These are phyloP conservation scores for Baudoinia panamericana DNA, from an alignment of 495 filamentous ascomycete species.

Conservation along the genomic window DNA sequence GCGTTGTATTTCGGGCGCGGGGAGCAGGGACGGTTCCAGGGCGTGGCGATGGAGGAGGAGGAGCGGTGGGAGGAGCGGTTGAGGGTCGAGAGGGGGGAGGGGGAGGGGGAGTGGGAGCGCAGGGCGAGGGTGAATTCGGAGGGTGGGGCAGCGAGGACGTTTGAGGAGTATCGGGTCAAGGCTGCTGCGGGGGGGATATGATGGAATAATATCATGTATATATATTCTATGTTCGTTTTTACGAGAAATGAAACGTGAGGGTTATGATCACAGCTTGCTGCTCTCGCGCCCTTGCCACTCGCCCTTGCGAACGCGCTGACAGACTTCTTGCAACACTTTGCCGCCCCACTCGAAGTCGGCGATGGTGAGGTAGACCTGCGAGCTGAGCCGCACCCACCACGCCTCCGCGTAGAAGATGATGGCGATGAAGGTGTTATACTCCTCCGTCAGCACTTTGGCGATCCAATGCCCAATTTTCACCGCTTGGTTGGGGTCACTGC, in stretches of 20 bases:
- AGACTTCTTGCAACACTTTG: conserved; percentile 45
- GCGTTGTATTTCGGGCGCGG: conserved; percentile 51
- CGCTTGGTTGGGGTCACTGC: conserved; percentile 20
- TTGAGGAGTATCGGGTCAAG: conserved; percentile 43
- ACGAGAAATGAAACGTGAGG: too few species aligned
- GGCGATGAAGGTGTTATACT: conserved; percentile 59
- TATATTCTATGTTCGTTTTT: too few species aligned
- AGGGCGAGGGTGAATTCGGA: conserved; percentile 12
- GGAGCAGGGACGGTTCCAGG: conserved; percentile 25
- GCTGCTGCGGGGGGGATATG: conserved; percentile 21
- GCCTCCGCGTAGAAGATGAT: conserved; percentile 44
- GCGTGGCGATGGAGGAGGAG: conserved; percentile 43
- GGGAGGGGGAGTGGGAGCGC: conserved; percentile 12
- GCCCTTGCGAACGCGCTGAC: conserved; percentile 42
- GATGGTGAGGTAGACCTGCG: conserved; percentile 65
- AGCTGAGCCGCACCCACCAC: conserved; percentile 62
- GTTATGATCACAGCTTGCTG: too few species aligned
- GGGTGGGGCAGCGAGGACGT: conserved; percentile 29
- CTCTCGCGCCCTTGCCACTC: too few species aligned
- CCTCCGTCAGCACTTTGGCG: conserved; percentile 32
- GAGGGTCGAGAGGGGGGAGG: conserved; percentile 23
- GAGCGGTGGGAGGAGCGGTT: conserved; percentile 44
- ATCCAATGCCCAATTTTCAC: conserved; percentile 42
- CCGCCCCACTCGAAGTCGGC: conserved; percentile 67
- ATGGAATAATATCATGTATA: too few species aligned